phyloP scores from a whole-genome alignment of 352 stramenopile species.

The Phytopythium helicoides region DNA sequence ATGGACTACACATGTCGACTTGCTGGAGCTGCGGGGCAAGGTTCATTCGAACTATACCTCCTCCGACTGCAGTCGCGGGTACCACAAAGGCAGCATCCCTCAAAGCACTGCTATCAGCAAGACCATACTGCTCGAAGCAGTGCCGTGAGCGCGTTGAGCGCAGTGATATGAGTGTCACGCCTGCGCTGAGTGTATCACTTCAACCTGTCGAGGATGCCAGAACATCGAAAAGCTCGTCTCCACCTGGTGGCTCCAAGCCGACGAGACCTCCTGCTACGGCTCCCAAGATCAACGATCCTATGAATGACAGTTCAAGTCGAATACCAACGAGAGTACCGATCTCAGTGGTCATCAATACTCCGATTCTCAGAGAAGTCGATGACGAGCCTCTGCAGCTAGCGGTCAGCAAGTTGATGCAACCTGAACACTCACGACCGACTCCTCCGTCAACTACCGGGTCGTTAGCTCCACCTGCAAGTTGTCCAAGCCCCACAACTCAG shows the following conservation, averaged over 20 bases:
- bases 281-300: not conserved
- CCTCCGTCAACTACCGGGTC: not conserved
- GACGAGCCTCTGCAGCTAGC: conserved; percentile 2
- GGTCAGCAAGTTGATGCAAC: not conserved
- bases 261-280: conserved; percentile 17
- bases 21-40: conserved; percentile 66
- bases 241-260: not conserved
- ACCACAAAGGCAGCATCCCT: conserved; percentile 15
- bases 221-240: too few species aligned
- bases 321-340: not conserved
- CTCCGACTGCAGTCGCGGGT: not conserved
- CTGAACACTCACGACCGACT: not conserved
- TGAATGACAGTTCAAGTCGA: too few species aligned
- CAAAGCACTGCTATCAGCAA: conserved; percentile 23
- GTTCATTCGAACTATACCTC: conserved; percentile 31
- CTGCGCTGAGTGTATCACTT: conserved; percentile 22
- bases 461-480: not conserved
- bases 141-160: conserved; percentile 37
- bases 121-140: conserved; percentile 36
- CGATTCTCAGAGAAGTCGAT: not conserved
- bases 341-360: not conserved
- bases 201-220: not conserved
- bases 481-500: conserved; percentile 1
- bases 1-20: conserved; percentile 37
- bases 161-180: conserved; percentile 37